A percentile compares a stretch with the other conserved stretches of the same genome.
These are phyloP conservation scores for Sparassis latifolia DNA, from an alignment of 1,284 basidiomycete genomes.

Conservation along the genomic window DNA sequence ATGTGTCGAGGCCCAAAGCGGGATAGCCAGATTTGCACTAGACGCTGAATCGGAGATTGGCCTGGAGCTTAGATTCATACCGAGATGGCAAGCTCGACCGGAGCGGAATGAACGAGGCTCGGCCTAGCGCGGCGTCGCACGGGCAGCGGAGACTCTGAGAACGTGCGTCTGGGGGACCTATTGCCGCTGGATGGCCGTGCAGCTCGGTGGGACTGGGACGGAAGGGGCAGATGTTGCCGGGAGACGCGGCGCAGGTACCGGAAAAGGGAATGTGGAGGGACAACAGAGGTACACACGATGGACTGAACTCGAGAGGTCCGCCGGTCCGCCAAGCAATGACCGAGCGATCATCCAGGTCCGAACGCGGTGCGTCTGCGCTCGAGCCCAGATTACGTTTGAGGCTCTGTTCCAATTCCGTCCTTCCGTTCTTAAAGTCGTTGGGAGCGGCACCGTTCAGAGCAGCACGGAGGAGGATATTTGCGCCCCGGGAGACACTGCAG, in stretches of 20 bases:
- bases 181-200: background rate
- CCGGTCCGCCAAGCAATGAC: background rate
- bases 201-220: background rate
- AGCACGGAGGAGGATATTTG: too few species aligned
- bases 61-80: conserved; percentile 2
- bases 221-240: background rate
- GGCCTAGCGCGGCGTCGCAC: background rate
- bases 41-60: conserved; percentile 7
- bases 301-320: background rate
- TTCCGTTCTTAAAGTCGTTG: background rate
- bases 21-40: conserved; percentile 3
- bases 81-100: background rate
- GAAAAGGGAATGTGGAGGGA: background rate
- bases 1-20: conserved; percentile 2
- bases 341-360: conserved; percentile 1
- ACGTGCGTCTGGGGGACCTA: conserved; percentile 1
- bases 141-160: background rate
- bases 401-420: background rate
- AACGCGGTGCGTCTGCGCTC: background rate
- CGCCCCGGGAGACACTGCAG: background rate
- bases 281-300: background rate
- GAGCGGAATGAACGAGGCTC: too few species aligned
- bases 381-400: too few species aligned
- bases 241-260: background rate
- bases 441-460: too few species aligned